Conservation (phyloP, 106 monocot genomes). For the Dactylorhiza incarnata region DNA sequence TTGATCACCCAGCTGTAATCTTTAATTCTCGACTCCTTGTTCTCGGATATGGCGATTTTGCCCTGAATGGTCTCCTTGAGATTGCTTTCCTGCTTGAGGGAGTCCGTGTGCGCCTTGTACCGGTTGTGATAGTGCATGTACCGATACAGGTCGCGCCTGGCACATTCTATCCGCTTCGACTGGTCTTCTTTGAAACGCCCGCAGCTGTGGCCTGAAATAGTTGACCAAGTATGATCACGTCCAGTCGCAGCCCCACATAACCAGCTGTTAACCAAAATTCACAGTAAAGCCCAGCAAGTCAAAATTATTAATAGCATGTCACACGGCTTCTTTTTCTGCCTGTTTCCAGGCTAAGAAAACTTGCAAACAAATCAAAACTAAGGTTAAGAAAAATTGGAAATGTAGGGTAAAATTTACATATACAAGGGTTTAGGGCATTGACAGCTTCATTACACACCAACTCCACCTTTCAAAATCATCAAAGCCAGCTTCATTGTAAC, state of each 20-base stretch:
- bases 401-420: too few relatives aligned
- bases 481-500: too few relatives aligned
- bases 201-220: constrained; percentile 79
- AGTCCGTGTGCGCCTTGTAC: constrained; percentile 85
- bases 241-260: constrained; percentile 88
- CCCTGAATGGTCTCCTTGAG: constrained; percentile 57
- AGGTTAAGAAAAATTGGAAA: too few relatives aligned
- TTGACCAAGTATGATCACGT: constrained; percentile 80
- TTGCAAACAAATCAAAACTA: too few relatives aligned
- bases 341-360: too few relatives aligned
- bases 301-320: too few relatives aligned
- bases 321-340: too few relatives aligned
- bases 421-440: too few relatives aligned
- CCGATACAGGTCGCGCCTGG: constrained; percentile 63
- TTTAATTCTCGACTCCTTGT: constrained; percentile 59
- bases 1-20: constrained; percentile 74
- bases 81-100: constrained; percentile 71
- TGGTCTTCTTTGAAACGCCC: constrained; percentile 73
- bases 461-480: too few relatives aligned
- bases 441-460: too few relatives aligned
- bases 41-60: constrained; percentile 61
- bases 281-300: too few relatives aligned
- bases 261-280: constrained; percentile 43
- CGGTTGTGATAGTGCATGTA: constrained; percentile 89
- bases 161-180: constrained; percentile 43